Evolutionary conservation across 495 filamentous ascomycete species (phyloP), one percentile per base, ranked within the genome.

Genomic region (Hypoxylon subgilvum): DNA sequence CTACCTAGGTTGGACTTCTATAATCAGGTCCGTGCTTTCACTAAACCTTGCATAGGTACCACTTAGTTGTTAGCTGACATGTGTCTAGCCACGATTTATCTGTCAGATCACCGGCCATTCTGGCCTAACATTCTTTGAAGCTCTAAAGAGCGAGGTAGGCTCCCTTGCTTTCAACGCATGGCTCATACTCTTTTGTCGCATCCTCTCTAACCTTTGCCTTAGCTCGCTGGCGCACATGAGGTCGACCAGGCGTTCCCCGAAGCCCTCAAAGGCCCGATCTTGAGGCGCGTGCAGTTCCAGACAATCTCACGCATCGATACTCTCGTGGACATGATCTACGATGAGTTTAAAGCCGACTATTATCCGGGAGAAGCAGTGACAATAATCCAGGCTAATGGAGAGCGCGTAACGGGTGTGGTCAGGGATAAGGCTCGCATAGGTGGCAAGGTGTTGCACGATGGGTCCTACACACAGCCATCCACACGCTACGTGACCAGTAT

Each of bases 91-190:
- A 55, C 85, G 87, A 36, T 99, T 97, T 68, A 96, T 93, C 45
- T 96, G 93, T 71, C 88, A 94, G 59, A 93, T 97, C 54, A 97
- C 90, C 2, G 94, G 94, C 27, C 92, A 96, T 72, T 95, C 92
- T 21, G 88, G 88, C 21, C 74, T 97, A 61, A 93, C 81, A n/a
- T 97, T 96, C 72, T 97, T 96, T 53, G 91, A 97, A 47, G 94
- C 94, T 3, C 79, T 92, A 12, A 85, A 89, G 69, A 96, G 92
- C 72, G 95, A 98, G 84, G 94, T 97, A 84, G 32, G 86, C n/a
- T n/a, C n/a, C n/a, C n/a, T n/a, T 74, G 14, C 4, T 45, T 41
- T n/a, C 7, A 19, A 51, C 42, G 46, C 54, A 6, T 25, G 9
- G 7, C 31, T 10, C 13, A n/a, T 4, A 12, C 16, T n/a, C n/a